A percentile compares a stretch with the other conserved stretches of the same genome.
Evolutionary conservation across 169 alveolate genomes (phyloP).

Genomic region (Plasmodium falciparum): DNA sequence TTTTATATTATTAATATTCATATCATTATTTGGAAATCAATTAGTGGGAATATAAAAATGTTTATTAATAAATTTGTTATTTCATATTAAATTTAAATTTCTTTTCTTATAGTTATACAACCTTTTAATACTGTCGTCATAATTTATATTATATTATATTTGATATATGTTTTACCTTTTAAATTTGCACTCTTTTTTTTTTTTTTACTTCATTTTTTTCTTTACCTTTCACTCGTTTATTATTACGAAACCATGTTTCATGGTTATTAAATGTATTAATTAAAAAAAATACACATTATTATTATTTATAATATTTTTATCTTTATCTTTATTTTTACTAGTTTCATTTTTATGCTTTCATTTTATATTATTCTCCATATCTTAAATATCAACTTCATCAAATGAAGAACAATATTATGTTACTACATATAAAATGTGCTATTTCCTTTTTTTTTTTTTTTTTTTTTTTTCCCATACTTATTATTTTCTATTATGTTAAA

Average conservation of each 20-base stretch:
- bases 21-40: constrained; percentile 31
- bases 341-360: background rate
- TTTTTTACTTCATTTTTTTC: background rate
- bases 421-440: background rate
- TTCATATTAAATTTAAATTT: constrained; percentile 16
- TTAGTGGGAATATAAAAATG: constrained; percentile 50
- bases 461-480: background rate
- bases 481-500: constrained; percentile 7
- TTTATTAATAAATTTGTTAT: constrained; percentile 37
- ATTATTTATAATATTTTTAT: constrained; percentile 1
- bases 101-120: constrained; percentile 53
- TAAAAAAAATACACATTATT: background rate
- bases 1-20: constrained; percentile 29
- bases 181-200: background rate
- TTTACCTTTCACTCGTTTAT: background rate
- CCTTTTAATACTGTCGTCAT: constrained; percentile 33
- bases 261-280: too few species aligned
- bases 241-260: too few species aligned
- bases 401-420: constrained; percentile 2
- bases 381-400: background rate
- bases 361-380: background rate
- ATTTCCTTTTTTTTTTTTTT: background rate
- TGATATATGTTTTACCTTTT: constrained; percentile 8
- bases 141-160: constrained; percentile 20
- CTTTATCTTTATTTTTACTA: background rate